Conservation (phyloP, 345 rosid species). For the Luvunga scandens region DNA sequence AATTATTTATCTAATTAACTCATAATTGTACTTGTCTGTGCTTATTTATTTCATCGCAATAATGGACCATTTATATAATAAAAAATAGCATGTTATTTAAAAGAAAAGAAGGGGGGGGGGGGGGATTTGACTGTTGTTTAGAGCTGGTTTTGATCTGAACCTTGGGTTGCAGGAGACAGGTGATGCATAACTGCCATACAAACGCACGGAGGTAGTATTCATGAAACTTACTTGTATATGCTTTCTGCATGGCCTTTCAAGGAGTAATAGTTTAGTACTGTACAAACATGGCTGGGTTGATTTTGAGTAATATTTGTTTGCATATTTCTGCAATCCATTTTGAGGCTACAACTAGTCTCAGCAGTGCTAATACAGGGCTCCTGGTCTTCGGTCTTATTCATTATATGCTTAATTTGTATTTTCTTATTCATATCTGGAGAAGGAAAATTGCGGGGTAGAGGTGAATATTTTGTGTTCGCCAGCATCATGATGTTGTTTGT, state of each 20-base stretch:
- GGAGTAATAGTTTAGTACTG: not conserved
- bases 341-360: not conserved
- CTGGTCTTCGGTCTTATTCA: not conserved
- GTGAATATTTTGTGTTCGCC: not conserved
- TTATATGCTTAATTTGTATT: not conserved
- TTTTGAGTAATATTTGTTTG: not conserved
- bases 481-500: not conserved
- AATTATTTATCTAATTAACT: not conserved
- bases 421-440: not conserved
- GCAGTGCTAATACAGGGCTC: not conserved
- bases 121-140: not conserved
- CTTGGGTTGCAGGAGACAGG: slow-evolving; percentile 15
- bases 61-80: not conserved
- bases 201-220: not conserved
- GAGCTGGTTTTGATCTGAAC: not conserved
- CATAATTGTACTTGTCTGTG: not conserved
- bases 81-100: too few species aligned
- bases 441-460: not conserved
- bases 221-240: not conserved
- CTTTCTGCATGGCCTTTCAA: not conserved
- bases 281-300: not conserved
- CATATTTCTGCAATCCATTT: not conserved
- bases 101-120: too few species aligned
- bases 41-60: not conserved
- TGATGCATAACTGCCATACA: not conserved